A percentile compares a stretch with the other conserved stretches of the same genome.
Conservation (phyloP, 257 asterid genomes). For the Verbascum thapsus region DNA sequence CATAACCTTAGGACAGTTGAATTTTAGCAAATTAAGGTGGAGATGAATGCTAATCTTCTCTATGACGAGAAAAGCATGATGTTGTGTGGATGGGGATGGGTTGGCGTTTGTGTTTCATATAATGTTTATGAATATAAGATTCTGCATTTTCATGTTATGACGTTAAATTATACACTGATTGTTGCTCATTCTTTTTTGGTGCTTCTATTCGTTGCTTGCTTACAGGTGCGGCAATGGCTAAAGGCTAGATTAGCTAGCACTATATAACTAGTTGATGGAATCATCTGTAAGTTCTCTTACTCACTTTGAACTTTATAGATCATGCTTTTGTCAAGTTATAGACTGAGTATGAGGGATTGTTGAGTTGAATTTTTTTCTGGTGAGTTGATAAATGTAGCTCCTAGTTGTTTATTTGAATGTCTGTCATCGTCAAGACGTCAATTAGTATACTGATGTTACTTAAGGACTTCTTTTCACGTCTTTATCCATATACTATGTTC, state of each 20-base stretch:
- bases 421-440: background rate
- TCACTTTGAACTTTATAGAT: constrained; percentile 17
- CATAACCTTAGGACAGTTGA: too few species aligned
- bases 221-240: constrained; percentile 40
- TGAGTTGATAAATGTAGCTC: background rate
- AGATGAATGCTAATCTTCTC: background rate
- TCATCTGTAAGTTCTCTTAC: constrained; percentile 50
- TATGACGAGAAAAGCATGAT: background rate
- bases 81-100: background rate
- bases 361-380: background rate
- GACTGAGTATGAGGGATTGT: background rate
- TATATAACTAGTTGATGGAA: constrained; percentile 45
- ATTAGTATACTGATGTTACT: background rate
- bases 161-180: background rate
- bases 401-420: background rate
- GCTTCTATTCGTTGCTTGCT: constrained; percentile 19
- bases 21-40: background rate
- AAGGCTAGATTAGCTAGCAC: constrained; percentile 28
- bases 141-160: background rate
- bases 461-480: background rate
- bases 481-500: background rate
- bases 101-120: background rate
- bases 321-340: background rate
- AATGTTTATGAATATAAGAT: background rate
- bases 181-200: constrained; percentile 8